phyloP scores from a whole-genome alignment of 2,329 filamentous ascomycete genomes.

The Botrytis paeoniae region DNA sequence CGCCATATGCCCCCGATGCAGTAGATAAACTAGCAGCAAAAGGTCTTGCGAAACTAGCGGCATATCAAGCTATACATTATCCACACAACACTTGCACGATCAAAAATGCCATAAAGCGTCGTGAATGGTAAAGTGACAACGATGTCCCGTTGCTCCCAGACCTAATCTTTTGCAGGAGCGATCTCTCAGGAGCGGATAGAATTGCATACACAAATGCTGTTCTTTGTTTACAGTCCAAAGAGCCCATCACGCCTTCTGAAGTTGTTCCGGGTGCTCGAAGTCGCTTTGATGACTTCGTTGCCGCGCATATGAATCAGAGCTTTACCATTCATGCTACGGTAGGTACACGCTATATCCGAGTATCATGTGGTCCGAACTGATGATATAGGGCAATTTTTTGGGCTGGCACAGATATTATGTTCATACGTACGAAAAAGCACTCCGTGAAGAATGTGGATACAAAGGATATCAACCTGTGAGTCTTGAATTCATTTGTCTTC shows the following conservation, averaged over 20 bases:
- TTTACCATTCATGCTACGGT: conserved; percentile 26
- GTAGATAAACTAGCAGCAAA: conserved; percentile 37
- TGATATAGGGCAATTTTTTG: conserved; percentile 37
- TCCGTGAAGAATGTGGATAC: conserved; percentile 45
- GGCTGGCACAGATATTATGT: conserved; percentile 46
- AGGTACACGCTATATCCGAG: conserved; percentile 21
- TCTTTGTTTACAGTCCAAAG: conserved; percentile 38
- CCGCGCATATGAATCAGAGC: conserved; percentile 39
- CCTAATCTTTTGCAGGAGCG: conserved; percentile 20
- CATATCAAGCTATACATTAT: conserved; percentile 27
- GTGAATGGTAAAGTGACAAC: conserved; percentile 41
- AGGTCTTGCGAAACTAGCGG: conserved; percentile 37
- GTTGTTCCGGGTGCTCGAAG: conserved; percentile 38
- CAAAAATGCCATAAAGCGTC: conserved; percentile 40
- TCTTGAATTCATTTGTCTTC: conserved; percentile 35
- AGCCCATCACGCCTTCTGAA: conserved; percentile 34
- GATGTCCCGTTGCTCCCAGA: not conserved
- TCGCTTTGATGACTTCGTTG: conserved; percentile 42
- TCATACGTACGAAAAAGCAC: conserved; percentile 43
- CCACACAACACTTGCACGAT: conserved; percentile 37
- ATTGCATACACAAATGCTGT: conserved; percentile 40
- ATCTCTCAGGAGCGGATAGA: conserved; percentile 24
- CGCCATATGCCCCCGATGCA: conserved; percentile 16
- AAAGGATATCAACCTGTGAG: conserved; percentile 41
- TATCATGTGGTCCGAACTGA: conserved; percentile 22